Base-by-base conservation (phyloP, 352 stramenopile species). In the Globisporangium splendens region DNA sequence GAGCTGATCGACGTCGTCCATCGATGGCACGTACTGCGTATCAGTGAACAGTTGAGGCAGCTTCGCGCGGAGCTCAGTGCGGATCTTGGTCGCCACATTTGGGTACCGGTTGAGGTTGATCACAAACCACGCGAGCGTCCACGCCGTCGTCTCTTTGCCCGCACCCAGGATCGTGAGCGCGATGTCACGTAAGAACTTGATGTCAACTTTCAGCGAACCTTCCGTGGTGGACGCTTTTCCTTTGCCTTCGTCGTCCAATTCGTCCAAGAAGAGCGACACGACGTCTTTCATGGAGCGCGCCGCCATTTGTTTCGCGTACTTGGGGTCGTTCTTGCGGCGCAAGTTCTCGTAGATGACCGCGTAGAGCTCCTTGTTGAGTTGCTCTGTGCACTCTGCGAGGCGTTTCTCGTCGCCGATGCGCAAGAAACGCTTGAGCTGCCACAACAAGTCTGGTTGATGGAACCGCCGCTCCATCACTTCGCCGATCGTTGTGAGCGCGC, bases 61-160 rank as follows among this genome's bases (percentile, higher is more conserved):
- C 41, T 75, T 78, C 31, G 64, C 56, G 0, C 55, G 17, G 0
- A 92, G 57, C 52, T 93, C 83, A 3, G 70, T 57, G 1, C 72
- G 64, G 22, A 92, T 59, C 24, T 73, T 78, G 0, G 62, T 58
- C 54, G 77, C 65, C 0, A 91, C 71, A 7, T 80, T 47, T 2
- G 84, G 88, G 56, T 94, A 64, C 14, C 72, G 73, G 31, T 70
- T 68, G 8, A 96, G 63, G 49, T 84, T 73, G 50, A 88, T 76
- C n/a, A 95, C 66, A n/a, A 93, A 61, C 86, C 88, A 96, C 12
- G 55, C 71, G n/a, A 96, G 54, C 24, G 79, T 83, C 57, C 65
- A 73, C 0, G 84, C 77, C 0, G 88, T 95, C 0, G 86, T 95
- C 58, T 94, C 82, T 24, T 82, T 72, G 3, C 83, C 88, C 8